Evolutionary conservation across 2,329 filamentous ascomycete species (phyloP).

Genomic region (Hymenoscyphus occultus): DNA sequence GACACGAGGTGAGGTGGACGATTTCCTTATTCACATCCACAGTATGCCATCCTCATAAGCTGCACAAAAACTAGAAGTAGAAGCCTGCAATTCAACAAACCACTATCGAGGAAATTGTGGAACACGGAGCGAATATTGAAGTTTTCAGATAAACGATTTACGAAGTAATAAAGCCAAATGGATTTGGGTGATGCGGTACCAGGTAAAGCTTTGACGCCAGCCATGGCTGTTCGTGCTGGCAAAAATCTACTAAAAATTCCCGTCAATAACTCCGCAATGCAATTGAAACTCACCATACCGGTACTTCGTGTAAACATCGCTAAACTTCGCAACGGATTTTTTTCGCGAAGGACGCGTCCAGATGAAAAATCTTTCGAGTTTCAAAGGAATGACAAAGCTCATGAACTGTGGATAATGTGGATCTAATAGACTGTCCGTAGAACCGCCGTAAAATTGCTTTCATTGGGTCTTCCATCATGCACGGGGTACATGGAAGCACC

Average conservation of each 20-base stretch:
- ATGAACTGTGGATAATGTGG: background rate
- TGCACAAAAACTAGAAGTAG: too few relatives aligned
- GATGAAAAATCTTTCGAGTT: background rate
- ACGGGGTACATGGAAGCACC: background rate
- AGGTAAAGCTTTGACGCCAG: too few relatives aligned
- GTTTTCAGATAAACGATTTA: too few relatives aligned
- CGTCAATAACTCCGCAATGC: background rate
- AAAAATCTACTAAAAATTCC: too few relatives aligned
- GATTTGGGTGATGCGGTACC: too few relatives aligned
- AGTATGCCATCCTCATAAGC: too few relatives aligned
- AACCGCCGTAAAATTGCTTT: slow-evolving; percentile 1
- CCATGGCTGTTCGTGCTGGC: too few relatives aligned
- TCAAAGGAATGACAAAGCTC: background rate
- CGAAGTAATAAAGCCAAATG: too few relatives aligned
- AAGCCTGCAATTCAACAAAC: too few relatives aligned
- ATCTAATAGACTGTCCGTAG: background rate
- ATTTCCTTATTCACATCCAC: too few relatives aligned
- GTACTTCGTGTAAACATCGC: background rate
- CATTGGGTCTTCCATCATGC: background rate
- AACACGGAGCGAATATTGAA: too few relatives aligned
- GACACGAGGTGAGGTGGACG: background rate
- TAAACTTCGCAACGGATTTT: background rate
- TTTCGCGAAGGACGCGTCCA: background rate
- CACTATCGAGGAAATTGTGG: too few relatives aligned
- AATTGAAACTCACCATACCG: background rate